Percentiles rank a stretch among this genome's conserved stretches.
phyloP scores from a whole-genome alignment of 2,329 filamentous ascomycete genomes.

The Amauroascus verrucosus region DNA sequence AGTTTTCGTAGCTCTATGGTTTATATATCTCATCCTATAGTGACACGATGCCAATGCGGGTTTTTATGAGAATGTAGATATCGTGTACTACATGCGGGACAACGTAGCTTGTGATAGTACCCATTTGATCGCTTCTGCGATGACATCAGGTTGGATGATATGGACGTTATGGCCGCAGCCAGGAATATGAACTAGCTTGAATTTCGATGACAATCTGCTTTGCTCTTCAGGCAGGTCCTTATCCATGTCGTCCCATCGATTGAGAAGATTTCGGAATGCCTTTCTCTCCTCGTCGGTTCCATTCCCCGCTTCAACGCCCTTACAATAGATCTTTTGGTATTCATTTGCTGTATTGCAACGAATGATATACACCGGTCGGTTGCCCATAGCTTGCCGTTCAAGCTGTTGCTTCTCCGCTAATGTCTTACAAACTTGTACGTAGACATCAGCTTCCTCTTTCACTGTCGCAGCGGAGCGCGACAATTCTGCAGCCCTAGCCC shows the following conservation, averaged over 20 bases:
- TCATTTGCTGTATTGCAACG: conserved; percentile 26
- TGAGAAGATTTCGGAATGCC: conserved; percentile 24
- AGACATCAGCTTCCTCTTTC: conserved; percentile 20
- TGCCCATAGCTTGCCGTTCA: conserved; percentile 21
- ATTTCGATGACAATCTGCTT: conserved; percentile 25
- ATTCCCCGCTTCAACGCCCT: conserved; percentile 26
- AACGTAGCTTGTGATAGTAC: conserved; percentile 16
- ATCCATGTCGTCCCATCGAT: conserved; percentile 24
- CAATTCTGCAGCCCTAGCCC: conserved; percentile 24
- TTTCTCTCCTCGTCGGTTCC: conserved; percentile 25
- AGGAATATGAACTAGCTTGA: conserved; percentile 24
- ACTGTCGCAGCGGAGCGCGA: conserved; percentile 18
- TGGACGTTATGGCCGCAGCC: conserved; percentile 34
- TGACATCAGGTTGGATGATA: conserved; percentile 28
- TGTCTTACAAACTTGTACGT: conserved; percentile 21
- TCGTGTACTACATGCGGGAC: neutral
- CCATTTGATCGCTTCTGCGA: conserved; percentile 31
- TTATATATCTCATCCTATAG: too few relatives aligned
- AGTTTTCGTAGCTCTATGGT: too few relatives aligned
- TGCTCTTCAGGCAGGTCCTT: conserved; percentile 26
- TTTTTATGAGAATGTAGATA: neutral
- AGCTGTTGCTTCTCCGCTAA: conserved; percentile 27
- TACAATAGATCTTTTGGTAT: conserved; percentile 27
- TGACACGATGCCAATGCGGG: too few relatives aligned
- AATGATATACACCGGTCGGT: conserved; percentile 29